Base-by-base conservation (phyloP, 257 asterid genomes). In the Lycium barbarum region DNA sequence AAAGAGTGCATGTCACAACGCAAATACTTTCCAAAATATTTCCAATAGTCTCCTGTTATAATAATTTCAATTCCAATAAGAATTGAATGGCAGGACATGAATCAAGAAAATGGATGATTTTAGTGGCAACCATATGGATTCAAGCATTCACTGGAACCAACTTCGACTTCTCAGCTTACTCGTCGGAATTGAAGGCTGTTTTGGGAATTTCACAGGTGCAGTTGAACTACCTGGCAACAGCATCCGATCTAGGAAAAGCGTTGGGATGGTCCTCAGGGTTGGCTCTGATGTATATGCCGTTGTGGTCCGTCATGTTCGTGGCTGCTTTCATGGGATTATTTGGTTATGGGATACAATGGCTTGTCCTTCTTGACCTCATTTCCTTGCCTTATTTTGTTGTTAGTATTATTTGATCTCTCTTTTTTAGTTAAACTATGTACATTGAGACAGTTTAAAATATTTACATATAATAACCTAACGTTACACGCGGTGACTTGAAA, bases 111-210 rank as follows among this genome's bases (percentile, higher is more conserved):
- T 95, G 99, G 99, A 90, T 91, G 93, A 92, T 94, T 57, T 91
- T 95, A 11, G 90, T 93, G 13, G 98, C 98, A 7, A 92, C 95
- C 15, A 90, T 93, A 12, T 95, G 97, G 98, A 91, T 95, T 85
- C 99, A 95, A 91, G 98, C 99, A 3, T 95, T 93, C 84, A 95
- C 98, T 8, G 98, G 98, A 1, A 94, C 98, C 9, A 94, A 95
- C 81, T 94, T 95, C 86, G 98, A 95, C 78, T 94, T 95, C 90
- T 93, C 99, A 5, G 97, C 95, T 8, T 95, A 95, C 89, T 95
- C 99, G 40, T 90, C 98, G 89, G 91, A 89, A 83, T 40, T 95
- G 90, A 95, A 95, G 91, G 63, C 86, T 82, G 94, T 91, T 17
- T 86, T 95, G n/a, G 91, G 93, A 3, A 80, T 95, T n/a, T 93